A percentile compares a stretch with the other conserved stretches of the same genome.
Conservation (phyloP, 1,284 basidiomycete species). For the Trametes hirsuta region DNA sequence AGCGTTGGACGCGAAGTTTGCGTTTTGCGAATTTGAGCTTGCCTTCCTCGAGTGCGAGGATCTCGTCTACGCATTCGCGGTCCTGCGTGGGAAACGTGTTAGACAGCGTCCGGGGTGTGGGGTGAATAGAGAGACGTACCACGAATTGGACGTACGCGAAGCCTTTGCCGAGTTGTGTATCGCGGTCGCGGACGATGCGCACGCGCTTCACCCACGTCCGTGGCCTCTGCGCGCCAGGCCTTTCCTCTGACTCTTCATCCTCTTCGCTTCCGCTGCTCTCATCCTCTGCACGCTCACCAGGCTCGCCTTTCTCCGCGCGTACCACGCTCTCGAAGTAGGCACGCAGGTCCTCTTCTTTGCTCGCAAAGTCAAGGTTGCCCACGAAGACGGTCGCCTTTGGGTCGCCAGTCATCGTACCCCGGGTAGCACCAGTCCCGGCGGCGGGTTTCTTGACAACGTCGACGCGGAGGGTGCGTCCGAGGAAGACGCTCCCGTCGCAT, state of each 20-base stretch:
- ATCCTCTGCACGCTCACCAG: constrained; percentile 31
- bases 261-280: constrained; percentile 27
- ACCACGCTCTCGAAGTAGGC: constrained; percentile 86
- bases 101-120: not conserved
- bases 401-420: constrained; percentile 47
- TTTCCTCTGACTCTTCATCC: constrained; percentile 33
- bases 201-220: constrained; percentile 82
- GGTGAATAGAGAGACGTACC: constrained; percentile 50
- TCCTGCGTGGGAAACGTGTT: constrained; percentile 54
- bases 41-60: constrained; percentile 73
- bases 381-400: constrained; percentile 90
- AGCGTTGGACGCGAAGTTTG: constrained; percentile 84
- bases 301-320: constrained; percentile 70
- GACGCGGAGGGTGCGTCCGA: constrained; percentile 76
- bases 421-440: constrained; percentile 28
- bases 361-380: constrained; percentile 91
- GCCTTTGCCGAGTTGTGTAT: constrained; percentile 96
- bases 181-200: constrained; percentile 87
- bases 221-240: constrained; percentile 33
- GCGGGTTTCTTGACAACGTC: constrained; percentile 57
- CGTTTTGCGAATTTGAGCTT: constrained; percentile 91
- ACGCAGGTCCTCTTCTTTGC: constrained; percentile 89
- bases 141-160: constrained; percentile 93
- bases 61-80: constrained; percentile 86
- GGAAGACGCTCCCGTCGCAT: constrained; percentile 76